phyloP scores from a whole-genome alignment of 2,329 filamentous ascomycete species.

The Purpureocillium lavendulum region DNA sequence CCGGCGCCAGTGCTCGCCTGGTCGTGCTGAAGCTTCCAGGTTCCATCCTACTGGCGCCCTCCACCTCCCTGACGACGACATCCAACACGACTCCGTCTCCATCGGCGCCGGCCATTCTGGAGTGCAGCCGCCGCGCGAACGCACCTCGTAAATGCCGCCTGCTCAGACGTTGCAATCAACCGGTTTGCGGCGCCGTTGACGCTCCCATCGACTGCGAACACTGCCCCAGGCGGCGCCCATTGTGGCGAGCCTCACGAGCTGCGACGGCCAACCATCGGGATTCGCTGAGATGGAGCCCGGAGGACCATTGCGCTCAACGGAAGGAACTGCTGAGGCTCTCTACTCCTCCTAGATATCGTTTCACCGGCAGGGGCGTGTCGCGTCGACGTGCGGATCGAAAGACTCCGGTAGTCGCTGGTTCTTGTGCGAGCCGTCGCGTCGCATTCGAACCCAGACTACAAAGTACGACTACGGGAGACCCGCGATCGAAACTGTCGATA shows the following conservation, averaged over 20 bases:
- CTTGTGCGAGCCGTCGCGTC: conserved; percentile 1
- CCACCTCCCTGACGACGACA: not conserved
- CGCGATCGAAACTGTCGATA: conserved; percentile 33
- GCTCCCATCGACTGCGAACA: not conserved
- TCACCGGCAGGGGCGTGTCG: not conserved
- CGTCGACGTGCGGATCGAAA: no score
- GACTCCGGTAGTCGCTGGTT: no score
- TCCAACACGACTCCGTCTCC: no score
- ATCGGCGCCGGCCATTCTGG: no score
- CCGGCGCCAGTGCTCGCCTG: not conserved
- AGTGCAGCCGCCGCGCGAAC: no score
- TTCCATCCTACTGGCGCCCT: not conserved
- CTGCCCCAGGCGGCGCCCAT: not conserved
- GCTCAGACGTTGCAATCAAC: no score
- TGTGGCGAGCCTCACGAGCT: conserved; percentile 3
- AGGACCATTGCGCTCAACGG: conserved; percentile 6
- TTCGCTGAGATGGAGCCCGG: conserved; percentile 32
- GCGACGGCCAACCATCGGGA: conserved; percentile 12
- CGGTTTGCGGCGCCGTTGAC: no score
- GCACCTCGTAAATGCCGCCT: no score
- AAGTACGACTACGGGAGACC: conserved; percentile 3
- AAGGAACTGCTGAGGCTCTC: conserved; percentile 10
- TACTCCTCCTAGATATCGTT: conserved; percentile 4
- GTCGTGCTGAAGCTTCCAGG: not conserved
- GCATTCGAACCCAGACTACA: not conserved